Base-by-base conservation (phyloP, 768 basidiomycete species). In the Pisolithus sp. region DNA sequence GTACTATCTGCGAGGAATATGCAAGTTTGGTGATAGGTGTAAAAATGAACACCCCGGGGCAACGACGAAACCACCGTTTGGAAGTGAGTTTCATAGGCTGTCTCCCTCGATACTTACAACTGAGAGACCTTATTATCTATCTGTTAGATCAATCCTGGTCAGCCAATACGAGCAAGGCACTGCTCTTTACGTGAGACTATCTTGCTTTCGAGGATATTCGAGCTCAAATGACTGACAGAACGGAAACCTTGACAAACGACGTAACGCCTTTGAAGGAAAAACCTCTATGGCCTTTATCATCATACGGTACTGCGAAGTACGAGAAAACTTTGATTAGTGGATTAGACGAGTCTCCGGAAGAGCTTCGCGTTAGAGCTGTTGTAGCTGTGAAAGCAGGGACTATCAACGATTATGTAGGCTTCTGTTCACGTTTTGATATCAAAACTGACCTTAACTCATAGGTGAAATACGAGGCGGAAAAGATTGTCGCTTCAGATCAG, bases 281-380 rank as follows among this genome's bases (percentile, higher is more conserved):
- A 60, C 93, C 92, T 0, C 41, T 76, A 12, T 96, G 88, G 85
- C 85, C 86, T 13, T 70, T 94, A 0, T 83, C 89, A 0, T 85
- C 81, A 0, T 94, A 88, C 63, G 91, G 76, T 0, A 81, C 89
- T 20, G 79, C 81, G 4, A 95, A 93, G 62, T 61, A 76, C 53
- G 89, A 92, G 56, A 82, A 82, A 0, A 79, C 72, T 20, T 57
- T 94, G 5, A 65, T 96, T 17, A 50, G 68, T 8, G 83, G 80
- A 2, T 66, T 86, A 30, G 92, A 96, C 56, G 74, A 85, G 54
- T 86, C 83, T 0, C 78, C 79, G 0, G 93, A 94, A 60, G 93
- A 96, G 66, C 68, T 94, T 42, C 76, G 88, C 41, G 70, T 85
- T 36, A 82, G 77, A 55, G 86, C 86, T 6, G 72, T 74, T 2